These are phyloP conservation scores for Exserohilum rostratum DNA, from an alignment of 2,329 filamentous ascomycete genomes.

Conservation along the genomic window DNA sequence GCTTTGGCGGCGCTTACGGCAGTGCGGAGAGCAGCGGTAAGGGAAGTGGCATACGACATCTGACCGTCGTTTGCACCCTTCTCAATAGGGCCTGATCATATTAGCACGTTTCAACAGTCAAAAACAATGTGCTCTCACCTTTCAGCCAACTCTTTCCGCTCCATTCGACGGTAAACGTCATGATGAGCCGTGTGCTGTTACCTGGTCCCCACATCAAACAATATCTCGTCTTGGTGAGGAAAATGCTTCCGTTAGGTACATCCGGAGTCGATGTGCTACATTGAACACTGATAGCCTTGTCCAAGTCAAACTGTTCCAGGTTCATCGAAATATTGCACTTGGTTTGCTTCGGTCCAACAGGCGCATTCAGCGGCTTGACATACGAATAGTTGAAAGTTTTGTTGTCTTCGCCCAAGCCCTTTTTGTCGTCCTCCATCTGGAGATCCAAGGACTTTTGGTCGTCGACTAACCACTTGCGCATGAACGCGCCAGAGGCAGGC, in stretches of 20 bases:
- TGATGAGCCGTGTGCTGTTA: slow-evolving; percentile 82
- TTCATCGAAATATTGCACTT: slow-evolving; percentile 89
- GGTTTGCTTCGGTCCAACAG: slow-evolving; percentile 91
- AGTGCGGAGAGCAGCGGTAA: slow-evolving; percentile 75
- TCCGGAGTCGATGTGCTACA: slow-evolving; percentile 89
- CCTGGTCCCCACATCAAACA: slow-evolving; percentile 91
- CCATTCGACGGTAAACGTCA: slow-evolving; percentile 94
- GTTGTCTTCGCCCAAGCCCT: slow-evolving; percentile 75
- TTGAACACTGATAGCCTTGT: slow-evolving; percentile 83
- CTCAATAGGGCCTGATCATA: slow-evolving; percentile 79
- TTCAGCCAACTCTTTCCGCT: slow-evolving; percentile 97
- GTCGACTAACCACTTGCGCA: slow-evolving; percentile 82
- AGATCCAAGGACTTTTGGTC: slow-evolving; percentile 92
- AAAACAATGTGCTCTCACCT: slow-evolving; percentile 63
- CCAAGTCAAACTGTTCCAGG: slow-evolving; percentile 83
- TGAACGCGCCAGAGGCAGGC: slow-evolving; percentile 76
- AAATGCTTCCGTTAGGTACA: slow-evolving; percentile 91
- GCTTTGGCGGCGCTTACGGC: slow-evolving; percentile 71
- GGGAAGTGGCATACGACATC: slow-evolving; percentile 77
- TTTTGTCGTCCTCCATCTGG: slow-evolving; percentile 80
- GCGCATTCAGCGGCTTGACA: slow-evolving; percentile 83
- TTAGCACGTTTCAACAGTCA: slow-evolving; percentile 12
- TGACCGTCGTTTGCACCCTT: slow-evolving; percentile 94
- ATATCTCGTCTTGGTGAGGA: slow-evolving; percentile 90
- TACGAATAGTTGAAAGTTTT: slow-evolving; percentile 79